Evolutionary conservation across 352 stramenopile species (phyloP), one percentile per base, ranked within the genome.

Genomic region (Phytophthora meadii): DNA sequence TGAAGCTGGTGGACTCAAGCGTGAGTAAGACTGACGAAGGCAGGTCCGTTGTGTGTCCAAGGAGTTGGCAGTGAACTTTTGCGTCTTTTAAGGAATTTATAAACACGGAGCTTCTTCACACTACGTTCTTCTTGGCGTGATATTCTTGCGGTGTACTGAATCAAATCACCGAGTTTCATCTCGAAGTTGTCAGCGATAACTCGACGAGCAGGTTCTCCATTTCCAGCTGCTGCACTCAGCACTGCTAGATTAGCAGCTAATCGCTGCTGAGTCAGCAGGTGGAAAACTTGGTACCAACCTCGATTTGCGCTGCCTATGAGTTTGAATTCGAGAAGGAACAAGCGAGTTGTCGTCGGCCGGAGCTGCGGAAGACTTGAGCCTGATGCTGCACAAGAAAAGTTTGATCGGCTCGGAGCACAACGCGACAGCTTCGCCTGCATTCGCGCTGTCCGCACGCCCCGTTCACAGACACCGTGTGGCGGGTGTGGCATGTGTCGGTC

Each of bases 1-100:
- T 32, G 79, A 86, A 67, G 65, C 60, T 14, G 55, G 42, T 28
- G 41, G 60, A 4, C 41, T 72, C 9, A 78, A 78, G 27, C 46
- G 36, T 25, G 70, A 77, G n/a, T 74, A 65, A 72, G 39, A 4
- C 28, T 22, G 50, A 61, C 14, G 12, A 57, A 70, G 36, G 14
- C 5, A 10, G 30, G 17, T 42, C 28, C 2, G 8, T 47, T 51
- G 24, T 55, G 22, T 61, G 44, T 54, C 57, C 47, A 34, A 34
- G 28, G 30, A 36, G 9, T 14, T 11, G 4, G 1, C 4, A 36
- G 30, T 36, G 30, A 36, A 36, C 30, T 36, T 54, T 55, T 17
- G 24, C 34, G 28, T 50, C 50, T 52, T 52, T 14, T 36, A 39
- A 52, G 34, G 27, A 40, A 39, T 52, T 52, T 46, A 46, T 46